Percentiles rank a stretch among this genome's conserved stretches.
Conservation (phyloP, 2,329 filamentous ascomycete genomes). For the Monosporascus sp. region DNA sequence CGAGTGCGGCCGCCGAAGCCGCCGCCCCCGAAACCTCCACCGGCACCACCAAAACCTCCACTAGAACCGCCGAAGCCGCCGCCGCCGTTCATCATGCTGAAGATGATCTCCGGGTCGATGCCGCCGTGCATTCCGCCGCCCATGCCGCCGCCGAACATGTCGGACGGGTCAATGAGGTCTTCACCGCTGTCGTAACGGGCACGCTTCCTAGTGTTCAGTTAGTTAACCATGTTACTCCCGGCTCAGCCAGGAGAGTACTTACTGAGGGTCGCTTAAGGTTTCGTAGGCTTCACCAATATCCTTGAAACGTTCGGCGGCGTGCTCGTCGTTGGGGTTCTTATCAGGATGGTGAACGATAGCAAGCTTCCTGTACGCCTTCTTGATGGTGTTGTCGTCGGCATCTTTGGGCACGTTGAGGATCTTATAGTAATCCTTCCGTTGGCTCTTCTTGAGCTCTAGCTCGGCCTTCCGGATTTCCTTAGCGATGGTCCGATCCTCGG, state of each 20-base stretch:
- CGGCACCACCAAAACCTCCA: conserved; percentile 38
- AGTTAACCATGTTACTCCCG: conserved; percentile 21
- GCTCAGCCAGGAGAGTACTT: conserved; percentile 38
- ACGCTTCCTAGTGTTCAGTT: conserved; percentile 60
- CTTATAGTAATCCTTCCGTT: conserved; percentile 98
- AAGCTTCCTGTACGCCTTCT: conserved; percentile 93
- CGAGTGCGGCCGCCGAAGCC: conserved; percentile 46
- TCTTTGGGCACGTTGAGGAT: conserved; percentile 86
- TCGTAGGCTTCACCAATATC: conserved; percentile 97
- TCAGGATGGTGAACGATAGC: conserved; percentile 94
- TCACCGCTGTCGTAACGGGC: conserved; percentile 88
- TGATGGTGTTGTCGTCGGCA: conserved; percentile 78
- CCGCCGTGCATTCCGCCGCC: conserved; percentile 48
- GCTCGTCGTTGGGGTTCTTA: conserved; percentile 86
- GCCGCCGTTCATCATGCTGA: conserved; percentile 76
- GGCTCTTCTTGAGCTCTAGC: conserved; percentile 94
- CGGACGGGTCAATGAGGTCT: conserved; percentile 80
- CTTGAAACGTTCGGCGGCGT: conserved; percentile 90
- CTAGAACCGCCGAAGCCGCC: conserved; percentile 52
- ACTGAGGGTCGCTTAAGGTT: conserved; percentile 88
- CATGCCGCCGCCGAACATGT: conserved; percentile 68
- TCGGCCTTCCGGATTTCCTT: conserved; percentile 89
- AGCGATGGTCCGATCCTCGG: conserved; percentile 70
- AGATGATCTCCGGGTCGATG: conserved; percentile 73
- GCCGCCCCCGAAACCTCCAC: conserved; percentile 41